Percentiles rank a stretch among this genome's conserved stretches.
phyloP scores from a whole-genome alignment of 441 rosid genomes.

The Pelargonium australe region DNA sequence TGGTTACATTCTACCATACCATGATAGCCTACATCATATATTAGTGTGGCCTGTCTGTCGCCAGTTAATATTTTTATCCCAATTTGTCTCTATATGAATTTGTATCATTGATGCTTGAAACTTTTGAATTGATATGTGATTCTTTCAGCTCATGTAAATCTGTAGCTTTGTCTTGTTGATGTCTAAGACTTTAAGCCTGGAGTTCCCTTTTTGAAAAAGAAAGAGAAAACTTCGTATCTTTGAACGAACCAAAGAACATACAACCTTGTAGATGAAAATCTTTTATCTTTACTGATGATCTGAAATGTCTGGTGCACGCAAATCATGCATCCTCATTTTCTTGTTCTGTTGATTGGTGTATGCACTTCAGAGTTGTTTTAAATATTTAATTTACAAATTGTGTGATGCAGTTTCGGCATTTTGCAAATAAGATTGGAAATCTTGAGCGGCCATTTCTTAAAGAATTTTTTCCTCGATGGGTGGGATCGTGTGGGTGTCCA shows the following conservation, averaged over 20 bases:
- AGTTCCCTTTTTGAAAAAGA: neutral
- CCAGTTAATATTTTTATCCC: neutral
- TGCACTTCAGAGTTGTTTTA: neutral
- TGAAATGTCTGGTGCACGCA: neutral
- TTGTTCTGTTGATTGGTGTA: neutral
- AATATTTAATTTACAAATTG: constrained; percentile 4
- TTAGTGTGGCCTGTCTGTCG: neutral
- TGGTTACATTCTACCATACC: constrained; percentile 23
- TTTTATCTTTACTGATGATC: neutral
- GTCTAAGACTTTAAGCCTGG: neutral
- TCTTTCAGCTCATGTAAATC: too few relatives aligned
- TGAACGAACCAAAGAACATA: neutral
- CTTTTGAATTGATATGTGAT: neutral
- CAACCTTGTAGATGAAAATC: neutral
- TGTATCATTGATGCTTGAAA: neutral
- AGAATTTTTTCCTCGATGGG: constrained; percentile 95
- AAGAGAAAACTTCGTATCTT: neutral
- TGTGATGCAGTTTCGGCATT: constrained; percentile 82
- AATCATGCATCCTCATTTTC: neutral
- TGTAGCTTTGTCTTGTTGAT: neutral
- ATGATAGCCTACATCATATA: neutral
- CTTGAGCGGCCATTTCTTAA: constrained; percentile 96
- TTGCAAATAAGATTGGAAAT: constrained; percentile 87
- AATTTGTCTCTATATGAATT: neutral
- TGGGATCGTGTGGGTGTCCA: constrained; percentile 84